phyloP scores from a whole-genome alignment of 305 asterid genomes.

The Fraxinus sp. region DNA sequence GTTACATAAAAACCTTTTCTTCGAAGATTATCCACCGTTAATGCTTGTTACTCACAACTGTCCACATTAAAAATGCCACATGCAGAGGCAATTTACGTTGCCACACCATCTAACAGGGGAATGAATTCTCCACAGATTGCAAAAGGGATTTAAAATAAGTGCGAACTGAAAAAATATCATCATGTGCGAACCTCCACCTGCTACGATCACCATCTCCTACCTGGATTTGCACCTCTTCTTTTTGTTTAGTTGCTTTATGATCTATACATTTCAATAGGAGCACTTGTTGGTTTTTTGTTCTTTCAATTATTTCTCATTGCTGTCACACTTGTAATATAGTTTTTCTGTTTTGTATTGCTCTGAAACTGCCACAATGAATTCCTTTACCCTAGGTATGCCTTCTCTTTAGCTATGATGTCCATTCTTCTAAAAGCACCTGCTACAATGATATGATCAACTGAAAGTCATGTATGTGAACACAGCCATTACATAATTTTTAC shows the following conservation, averaged over 20 bases:
- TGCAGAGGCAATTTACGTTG: not conserved
- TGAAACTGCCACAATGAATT: conserved; percentile 6
- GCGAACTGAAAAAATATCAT: not conserved
- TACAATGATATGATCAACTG: not conserved
- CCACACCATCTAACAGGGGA: not conserved
- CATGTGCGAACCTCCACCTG: not conserved
- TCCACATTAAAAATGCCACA: too few species aligned
- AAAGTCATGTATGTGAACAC: not conserved
- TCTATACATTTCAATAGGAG: not conserved
- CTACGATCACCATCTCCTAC: not conserved
- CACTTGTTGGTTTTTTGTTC: conserved; percentile 2
- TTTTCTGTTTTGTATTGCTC: conserved; percentile 7
- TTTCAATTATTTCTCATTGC: conserved; percentile 11
- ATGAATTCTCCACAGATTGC: not conserved
- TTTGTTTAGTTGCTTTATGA: not conserved
- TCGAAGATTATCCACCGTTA: not conserved
- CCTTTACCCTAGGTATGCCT: not conserved
- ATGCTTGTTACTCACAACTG: not conserved
- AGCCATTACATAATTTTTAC: not conserved
- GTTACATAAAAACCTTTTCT: not conserved
- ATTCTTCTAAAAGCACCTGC: not conserved
- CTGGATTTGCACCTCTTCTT: conserved; percentile 6
- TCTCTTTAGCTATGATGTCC: conserved; percentile 15
- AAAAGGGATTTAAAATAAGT: not conserved
- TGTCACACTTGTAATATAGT: conserved; percentile 8